Base-by-base conservation (phyloP, 345 rosid species). In the Corchorus capsularis region DNA sequence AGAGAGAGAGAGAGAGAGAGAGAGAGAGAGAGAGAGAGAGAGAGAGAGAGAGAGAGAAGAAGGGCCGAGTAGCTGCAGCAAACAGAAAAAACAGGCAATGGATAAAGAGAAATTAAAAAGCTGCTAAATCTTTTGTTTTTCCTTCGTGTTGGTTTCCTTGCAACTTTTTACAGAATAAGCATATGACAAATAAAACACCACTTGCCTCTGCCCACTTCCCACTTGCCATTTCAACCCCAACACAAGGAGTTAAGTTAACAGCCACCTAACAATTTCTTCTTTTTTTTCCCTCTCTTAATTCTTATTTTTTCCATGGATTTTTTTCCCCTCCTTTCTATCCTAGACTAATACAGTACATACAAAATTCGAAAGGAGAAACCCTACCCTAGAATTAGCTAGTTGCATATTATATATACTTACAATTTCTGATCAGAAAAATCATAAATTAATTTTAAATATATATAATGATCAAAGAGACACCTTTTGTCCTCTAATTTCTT, bases 11-110 rank as follows among this genome's bases (percentile, higher is more conserved):
- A 19, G 34, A 55, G 46, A 9, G 52, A 10, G n/a, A 39, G 35
- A 53, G 11, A 34, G 12, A 19, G 34, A 55, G 46, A 9, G 52
- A 10, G n/a, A 39, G 35, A 53, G 11, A 34, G 12, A 19, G 34
- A 55, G 46, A 9, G 52, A 10, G n/a, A 39, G 35, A 53, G 11
- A 34, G 12, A 69, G 59, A 27, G 27, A 27, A 27, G 27, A 27
- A 27, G 55, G 55, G 17, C 27, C 27, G n/a, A 59, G 45, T 11
- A 22, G 53, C 63, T 54, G 43, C 56, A 49, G 74, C 62, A 49
- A 32, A 17, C 63, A 59, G 43, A 20, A 22, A 57, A 62, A 70
- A 64, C 79, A 74, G 76, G 81, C 82, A 77, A 77, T 74, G 76
- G 72, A 20, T 65, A 71, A 71, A 71, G 17, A 43, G 62, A 55